Percentiles rank a stretch among this genome's conserved stretches.
phyloP scores from a whole-genome alignment of 2,329 filamentous ascomycete species.

The Botrytis cinerea region DNA sequence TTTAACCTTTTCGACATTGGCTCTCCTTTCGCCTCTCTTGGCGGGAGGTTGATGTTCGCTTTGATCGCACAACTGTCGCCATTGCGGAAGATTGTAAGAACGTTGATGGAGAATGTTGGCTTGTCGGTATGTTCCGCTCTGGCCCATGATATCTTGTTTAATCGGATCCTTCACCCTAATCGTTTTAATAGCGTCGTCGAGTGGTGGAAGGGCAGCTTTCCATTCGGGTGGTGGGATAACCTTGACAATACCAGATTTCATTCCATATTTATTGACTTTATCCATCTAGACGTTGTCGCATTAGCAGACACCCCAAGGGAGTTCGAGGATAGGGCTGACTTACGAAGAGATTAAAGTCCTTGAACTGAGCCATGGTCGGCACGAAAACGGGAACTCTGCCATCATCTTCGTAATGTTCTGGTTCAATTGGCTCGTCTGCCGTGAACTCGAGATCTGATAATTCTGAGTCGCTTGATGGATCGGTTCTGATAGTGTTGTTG shows the following conservation, averaged over 20 bases:
- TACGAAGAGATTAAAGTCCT: slow-evolving; percentile 90
- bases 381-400: slow-evolving; percentile 92
- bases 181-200: slow-evolving; percentile 85
- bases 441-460: slow-evolving; percentile 61
- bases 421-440: slow-evolving; percentile 71
- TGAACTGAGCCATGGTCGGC: slow-evolving; percentile 93
- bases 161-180: slow-evolving; percentile 96
- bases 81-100: slow-evolving; percentile 95
- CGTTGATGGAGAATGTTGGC: slow-evolving; percentile 95
- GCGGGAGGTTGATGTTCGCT: slow-evolving; percentile 95
- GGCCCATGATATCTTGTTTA: slow-evolving; percentile 96
- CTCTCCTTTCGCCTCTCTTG: slow-evolving; percentile 77
- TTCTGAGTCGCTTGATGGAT: slow-evolving; percentile 60
- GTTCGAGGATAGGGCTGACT: slow-evolving; percentile 40
- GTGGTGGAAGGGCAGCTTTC: slow-evolving; percentile 75
- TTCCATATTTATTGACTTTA: slow-evolving; percentile 88
- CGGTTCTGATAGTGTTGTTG: slow-evolving; percentile 60
- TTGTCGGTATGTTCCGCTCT: slow-evolving; percentile 92
- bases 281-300: slow-evolving; percentile 55
- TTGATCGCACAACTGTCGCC: slow-evolving; percentile 90
- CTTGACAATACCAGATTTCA: slow-evolving; percentile 97
- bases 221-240: slow-evolving; percentile 92
- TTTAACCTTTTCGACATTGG: slow-evolving; percentile 43
- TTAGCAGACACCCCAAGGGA: slow-evolving; percentile 28
- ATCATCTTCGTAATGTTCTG: slow-evolving; percentile 72